A percentile compares a stretch with the other conserved stretches of the same genome.
phyloP scores from a whole-genome alignment of 306 rosid species.

The Echinosophora koreensis region DNA sequence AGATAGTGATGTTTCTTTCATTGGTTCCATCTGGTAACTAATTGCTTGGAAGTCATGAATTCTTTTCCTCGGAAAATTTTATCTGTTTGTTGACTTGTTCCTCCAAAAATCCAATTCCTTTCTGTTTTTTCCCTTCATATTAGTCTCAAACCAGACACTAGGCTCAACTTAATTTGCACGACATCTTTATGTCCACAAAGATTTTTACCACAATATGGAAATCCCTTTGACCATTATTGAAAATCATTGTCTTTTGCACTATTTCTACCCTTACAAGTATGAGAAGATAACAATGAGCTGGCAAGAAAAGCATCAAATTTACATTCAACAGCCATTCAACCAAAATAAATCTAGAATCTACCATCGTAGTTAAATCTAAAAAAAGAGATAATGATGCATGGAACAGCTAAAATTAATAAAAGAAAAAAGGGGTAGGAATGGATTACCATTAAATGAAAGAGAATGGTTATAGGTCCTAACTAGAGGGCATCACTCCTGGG shows the following conservation, averaged over 20 bases:
- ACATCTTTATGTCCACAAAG: not conserved
- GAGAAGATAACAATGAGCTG: not conserved
- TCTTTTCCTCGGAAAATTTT: constrained; percentile 9
- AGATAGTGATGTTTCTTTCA: constrained; percentile 45
- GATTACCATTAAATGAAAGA: not conserved
- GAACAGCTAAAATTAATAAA: not conserved
- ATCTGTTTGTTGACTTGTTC: constrained; percentile 37
- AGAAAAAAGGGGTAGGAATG: not conserved
- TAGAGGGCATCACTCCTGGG: not conserved
- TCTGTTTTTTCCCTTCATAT: not conserved
- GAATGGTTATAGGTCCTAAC: not conserved
- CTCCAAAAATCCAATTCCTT: constrained; percentile 12
- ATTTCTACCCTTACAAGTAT: not conserved
- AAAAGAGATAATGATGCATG: too few species aligned
- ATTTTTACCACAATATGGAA: not conserved
- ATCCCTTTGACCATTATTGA: not conserved
- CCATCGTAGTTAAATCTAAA: not conserved
- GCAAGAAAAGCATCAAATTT: too few species aligned
- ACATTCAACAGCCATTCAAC: too few species aligned
- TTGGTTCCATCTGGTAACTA: constrained; percentile 39
- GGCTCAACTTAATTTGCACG: constrained; percentile 16
- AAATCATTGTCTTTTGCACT: not conserved
- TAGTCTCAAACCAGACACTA: not conserved
- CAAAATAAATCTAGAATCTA: not conserved
- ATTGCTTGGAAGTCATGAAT: constrained; percentile 39